Evolutionary conservation across 129 eudicot genomes (phyloP).

Genomic region (Ambrosia artemisiifolia): DNA sequence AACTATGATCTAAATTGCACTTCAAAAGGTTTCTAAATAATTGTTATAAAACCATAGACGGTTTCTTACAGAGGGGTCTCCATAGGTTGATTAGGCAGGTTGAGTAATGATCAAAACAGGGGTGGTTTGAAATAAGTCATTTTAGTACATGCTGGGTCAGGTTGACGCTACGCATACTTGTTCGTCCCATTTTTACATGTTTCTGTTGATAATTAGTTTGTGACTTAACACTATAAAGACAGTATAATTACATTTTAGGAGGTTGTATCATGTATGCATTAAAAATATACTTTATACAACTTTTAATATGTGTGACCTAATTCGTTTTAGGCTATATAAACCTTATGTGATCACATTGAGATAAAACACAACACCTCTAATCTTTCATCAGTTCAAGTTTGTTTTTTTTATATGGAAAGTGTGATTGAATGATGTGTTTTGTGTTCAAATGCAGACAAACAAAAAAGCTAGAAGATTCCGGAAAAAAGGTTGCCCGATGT

Average conservation of each 20-base stretch:
- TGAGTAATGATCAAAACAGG: no score
- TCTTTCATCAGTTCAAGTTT: background rate
- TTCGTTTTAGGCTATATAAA: background rate
- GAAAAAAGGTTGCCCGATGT: conserved; percentile 38
- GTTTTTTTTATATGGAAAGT: background rate
- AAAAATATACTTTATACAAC: no score
- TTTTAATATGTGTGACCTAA: no score
- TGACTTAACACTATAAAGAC: no score
- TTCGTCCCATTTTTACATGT: background rate
- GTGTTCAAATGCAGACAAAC: conserved; percentile 25
- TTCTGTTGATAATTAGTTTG: no score
- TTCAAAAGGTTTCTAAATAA: no score
- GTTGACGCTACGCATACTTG: background rate
- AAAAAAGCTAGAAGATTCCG: conserved; percentile 34
- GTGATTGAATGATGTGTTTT: conserved; percentile 10
- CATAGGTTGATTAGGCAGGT: background rate
- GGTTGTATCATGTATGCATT: no score
- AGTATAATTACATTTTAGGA: no score
- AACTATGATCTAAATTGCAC: no score
- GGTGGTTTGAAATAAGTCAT: background rate
- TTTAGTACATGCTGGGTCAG: background rate
- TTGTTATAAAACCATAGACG: background rate
- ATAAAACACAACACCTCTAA: background rate
- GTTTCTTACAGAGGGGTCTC: background rate
- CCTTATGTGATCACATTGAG: background rate